A percentile compares a stretch with the other conserved stretches of the same genome.
phyloP scores from a whole-genome alignment of 2,329 filamentous ascomycete species.

The Aspergillus phoenicis region DNA sequence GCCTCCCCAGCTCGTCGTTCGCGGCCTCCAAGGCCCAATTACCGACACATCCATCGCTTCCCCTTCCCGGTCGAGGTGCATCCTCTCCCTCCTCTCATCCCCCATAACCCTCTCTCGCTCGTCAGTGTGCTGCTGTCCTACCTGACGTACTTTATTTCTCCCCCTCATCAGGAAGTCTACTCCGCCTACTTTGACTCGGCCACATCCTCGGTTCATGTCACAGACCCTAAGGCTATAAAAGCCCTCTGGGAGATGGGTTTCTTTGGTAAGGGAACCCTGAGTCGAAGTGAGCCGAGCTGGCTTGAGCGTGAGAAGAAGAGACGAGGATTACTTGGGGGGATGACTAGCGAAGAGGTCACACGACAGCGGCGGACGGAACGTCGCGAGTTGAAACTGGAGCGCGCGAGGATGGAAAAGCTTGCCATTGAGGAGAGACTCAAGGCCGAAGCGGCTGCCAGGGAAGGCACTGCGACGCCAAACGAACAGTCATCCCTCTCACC shows the following conservation, averaged over 20 bases:
- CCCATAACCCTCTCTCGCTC: constrained; percentile 87
- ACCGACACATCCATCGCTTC: constrained; percentile 76
- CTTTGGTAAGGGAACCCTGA: constrained; percentile 91
- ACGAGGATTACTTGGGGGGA: constrained; percentile 62
- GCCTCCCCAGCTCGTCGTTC: constrained; percentile 28
- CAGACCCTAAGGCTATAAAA: constrained; percentile 71
- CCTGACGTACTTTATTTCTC: constrained; percentile 69
- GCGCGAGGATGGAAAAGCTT: constrained; percentile 84
- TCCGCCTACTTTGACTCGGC: constrained; percentile 77
- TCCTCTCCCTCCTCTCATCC: constrained; percentile 84
- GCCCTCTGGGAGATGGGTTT: constrained; percentile 96
- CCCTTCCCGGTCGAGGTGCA: constrained; percentile 79
- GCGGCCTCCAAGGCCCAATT: constrained; percentile 53
- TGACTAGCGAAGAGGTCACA: constrained; percentile 83
- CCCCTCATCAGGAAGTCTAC: constrained; percentile 65
- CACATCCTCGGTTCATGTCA: constrained; percentile 82
- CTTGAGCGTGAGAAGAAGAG: constrained; percentile 77
- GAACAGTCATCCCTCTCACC: constrained; percentile 18
- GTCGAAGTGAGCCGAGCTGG: constrained; percentile 94
- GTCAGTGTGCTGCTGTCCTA: constrained; percentile 78
- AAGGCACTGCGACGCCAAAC: constrained; percentile 23
- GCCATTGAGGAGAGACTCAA: constrained; percentile 72
- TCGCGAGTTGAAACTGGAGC: constrained; percentile 82
- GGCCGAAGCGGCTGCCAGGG: constrained; percentile 50
- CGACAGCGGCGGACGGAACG: constrained; percentile 76